Percentiles rank a stretch among this genome's conserved stretches.
Conservation (phyloP, 768 basidiomycete genomes). For the Phanerodontia chrysosporium region DNA sequence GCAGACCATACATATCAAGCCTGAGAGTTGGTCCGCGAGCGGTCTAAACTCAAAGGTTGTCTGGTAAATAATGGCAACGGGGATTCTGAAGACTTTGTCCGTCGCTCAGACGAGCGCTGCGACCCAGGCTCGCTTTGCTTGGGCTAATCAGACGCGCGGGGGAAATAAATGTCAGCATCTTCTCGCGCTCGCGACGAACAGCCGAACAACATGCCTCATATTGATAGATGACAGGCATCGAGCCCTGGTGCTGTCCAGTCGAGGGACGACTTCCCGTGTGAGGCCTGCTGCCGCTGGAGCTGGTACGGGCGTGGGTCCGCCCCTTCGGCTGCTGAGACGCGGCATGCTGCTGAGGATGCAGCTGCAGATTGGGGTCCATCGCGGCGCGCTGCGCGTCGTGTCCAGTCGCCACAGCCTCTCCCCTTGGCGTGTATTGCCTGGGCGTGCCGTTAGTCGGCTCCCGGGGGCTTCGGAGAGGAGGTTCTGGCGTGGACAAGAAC, state of each 20-base stretch:
- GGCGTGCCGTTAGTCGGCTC: neutral
- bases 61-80: constrained; percentile 1
- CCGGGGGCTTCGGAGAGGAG: neutral
- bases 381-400: neutral
- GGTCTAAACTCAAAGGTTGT: constrained; percentile 1
- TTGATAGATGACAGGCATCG: constrained; percentile 1
- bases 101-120: constrained; percentile 1
- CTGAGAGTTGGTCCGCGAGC: neutral
- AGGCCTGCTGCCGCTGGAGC: neutral
- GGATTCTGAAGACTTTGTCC: neutral
- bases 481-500: constrained; percentile 4
- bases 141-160: neutral
- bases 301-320: neutral
- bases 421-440: neutral
- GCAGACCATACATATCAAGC: neutral
- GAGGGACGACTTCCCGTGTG: neutral
- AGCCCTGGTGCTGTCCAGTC: neutral
- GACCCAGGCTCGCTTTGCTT: neutral
- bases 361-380: neutral
- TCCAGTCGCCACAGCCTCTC: neutral
- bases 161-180: neutral
- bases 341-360: neutral
- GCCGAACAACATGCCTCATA: neutral
- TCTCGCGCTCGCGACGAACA: neutral
- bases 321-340: neutral